These are phyloP conservation scores for Rhizophagus sp. DNA, from an alignment of 192 early-diverging fungal genomes.

Conservation along the genomic window DNA sequence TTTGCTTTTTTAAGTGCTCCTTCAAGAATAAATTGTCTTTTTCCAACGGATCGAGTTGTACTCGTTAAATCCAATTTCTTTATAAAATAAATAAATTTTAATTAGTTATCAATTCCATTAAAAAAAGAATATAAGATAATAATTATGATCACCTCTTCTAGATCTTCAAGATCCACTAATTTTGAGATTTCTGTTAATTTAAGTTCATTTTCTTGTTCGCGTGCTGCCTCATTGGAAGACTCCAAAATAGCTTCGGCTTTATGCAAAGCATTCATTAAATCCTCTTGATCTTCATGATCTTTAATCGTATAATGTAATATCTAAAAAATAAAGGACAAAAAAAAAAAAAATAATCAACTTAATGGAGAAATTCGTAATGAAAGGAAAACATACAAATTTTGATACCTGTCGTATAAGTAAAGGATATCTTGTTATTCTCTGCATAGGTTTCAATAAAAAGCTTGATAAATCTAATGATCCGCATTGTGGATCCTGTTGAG, in stretches of 20 bases:
- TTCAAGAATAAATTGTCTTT: constrained; percentile 67
- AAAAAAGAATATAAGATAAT: neutral
- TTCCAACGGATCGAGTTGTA: constrained; percentile 57
- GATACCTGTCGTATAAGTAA: constrained; percentile 77
- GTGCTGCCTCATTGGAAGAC: constrained; percentile 85
- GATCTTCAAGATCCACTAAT: constrained; percentile 59
- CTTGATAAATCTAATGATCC: constrained; percentile 74
- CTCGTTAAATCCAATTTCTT: constrained; percentile 59
- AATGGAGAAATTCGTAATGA: neutral
- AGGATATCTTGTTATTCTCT: constrained; percentile 92
- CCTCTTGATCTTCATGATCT: constrained; percentile 76
- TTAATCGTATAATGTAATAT: constrained; percentile 77
- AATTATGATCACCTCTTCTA: constrained; percentile 41
- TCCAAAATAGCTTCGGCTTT: constrained; percentile 69
- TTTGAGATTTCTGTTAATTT: constrained; percentile 58
- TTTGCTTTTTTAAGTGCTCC: constrained; percentile 73
- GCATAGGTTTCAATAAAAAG: constrained; percentile 86
- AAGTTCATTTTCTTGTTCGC: constrained; percentile 55
- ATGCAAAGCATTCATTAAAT: constrained; percentile 62
- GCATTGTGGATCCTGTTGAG: constrained; percentile 60
- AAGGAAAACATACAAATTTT: neutral
- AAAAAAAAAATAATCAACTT: neutral
- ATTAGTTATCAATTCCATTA: neutral
- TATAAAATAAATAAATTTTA: neutral
- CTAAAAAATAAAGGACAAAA: constrained; percentile 30